Evolutionary conservation across 331 rosid genomes (phyloP).

Genomic region (Malus hybrid): DNA sequence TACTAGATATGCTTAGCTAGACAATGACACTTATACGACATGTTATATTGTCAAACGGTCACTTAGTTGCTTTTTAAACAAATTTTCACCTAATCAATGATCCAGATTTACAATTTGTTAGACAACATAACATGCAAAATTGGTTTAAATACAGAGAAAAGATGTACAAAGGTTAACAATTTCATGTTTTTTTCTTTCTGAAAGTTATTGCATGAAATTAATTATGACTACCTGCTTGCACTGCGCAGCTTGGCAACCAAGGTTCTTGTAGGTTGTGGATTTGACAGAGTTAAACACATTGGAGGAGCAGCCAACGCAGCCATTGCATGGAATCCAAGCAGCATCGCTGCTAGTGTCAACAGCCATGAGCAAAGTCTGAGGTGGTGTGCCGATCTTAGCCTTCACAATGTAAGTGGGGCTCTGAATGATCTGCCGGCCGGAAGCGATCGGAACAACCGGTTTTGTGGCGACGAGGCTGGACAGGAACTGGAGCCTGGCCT

Average conservation of each 20-base stretch:
- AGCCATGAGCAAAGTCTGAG: constrained; percentile 74
- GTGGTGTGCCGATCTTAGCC: constrained; percentile 67
- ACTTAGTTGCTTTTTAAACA: not conserved
- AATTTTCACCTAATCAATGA: not conserved
- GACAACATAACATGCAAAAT: not conserved
- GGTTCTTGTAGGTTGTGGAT: constrained; percentile 44
- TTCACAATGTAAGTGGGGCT: constrained; percentile 75
- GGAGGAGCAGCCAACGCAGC: constrained; percentile 67
- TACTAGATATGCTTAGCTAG: not conserved
- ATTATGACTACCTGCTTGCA: constrained; percentile 65
- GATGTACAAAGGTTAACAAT: too few species aligned
- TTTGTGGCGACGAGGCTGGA: constrained; percentile 43
- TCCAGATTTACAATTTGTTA: not conserved
- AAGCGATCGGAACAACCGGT: constrained; percentile 68
- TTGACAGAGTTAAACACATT: constrained; percentile 33
- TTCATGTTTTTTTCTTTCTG: too few species aligned
- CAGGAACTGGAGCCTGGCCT: constrained; percentile 47
- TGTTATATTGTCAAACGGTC: not conserved
- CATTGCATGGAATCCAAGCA: constrained; percentile 83
- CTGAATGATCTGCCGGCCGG: constrained; percentile 70
- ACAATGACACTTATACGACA: not conserved
- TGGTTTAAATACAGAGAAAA: too few species aligned
- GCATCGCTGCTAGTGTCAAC: constrained; percentile 81
- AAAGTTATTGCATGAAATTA: not conserved
- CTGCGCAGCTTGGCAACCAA: constrained; percentile 52